These are phyloP conservation scores for Scedosporium boydii DNA, from an alignment of 2,329 filamentous ascomycete genomes.

Conservation along the genomic window DNA sequence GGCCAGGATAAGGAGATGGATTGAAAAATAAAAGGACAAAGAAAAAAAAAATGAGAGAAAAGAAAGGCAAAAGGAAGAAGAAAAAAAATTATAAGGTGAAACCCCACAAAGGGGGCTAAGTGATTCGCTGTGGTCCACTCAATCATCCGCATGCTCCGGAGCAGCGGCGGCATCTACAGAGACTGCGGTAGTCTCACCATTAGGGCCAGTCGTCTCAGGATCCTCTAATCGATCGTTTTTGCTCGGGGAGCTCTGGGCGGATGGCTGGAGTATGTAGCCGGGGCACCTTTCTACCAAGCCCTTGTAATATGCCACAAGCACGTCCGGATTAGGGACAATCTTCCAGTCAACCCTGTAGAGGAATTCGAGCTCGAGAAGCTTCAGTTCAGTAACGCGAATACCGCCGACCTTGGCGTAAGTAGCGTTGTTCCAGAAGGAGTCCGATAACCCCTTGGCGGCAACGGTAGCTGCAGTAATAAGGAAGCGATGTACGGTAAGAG, in stretches of 20 bases:
- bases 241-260: background rate
- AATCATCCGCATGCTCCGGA: background rate
- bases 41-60: too few relatives aligned
- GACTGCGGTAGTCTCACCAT: background rate
- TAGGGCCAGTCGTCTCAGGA: background rate
- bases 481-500: slow-evolving; percentile 92
- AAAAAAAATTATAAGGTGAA: background rate
- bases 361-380: slow-evolving; percentile 87
- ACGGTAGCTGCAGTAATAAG: slow-evolving; percentile 93
- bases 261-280: slow-evolving; percentile 42
- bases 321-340: slow-evolving; percentile 91
- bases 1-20: too few relatives aligned
- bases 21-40: too few relatives aligned
- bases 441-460: slow-evolving; percentile 88
- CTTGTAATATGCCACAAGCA: slow-evolving; percentile 85
- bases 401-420: slow-evolving; percentile 92
- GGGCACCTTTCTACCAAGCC: slow-evolving; percentile 65
- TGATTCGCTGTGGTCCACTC: background rate
- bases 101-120: background rate
- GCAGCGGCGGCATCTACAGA: background rate
- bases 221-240: background rate
- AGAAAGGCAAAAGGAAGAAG: background rate
- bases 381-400: slow-evolving; percentile 81
- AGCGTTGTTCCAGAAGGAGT: slow-evolving; percentile 97
- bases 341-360: slow-evolving; percentile 89